A percentile compares a stretch with the other conserved stretches of the same genome.
Evolutionary conservation across 2,329 filamentous ascomycete genomes (phyloP).

Genomic region (Calonectria crousiana): DNA sequence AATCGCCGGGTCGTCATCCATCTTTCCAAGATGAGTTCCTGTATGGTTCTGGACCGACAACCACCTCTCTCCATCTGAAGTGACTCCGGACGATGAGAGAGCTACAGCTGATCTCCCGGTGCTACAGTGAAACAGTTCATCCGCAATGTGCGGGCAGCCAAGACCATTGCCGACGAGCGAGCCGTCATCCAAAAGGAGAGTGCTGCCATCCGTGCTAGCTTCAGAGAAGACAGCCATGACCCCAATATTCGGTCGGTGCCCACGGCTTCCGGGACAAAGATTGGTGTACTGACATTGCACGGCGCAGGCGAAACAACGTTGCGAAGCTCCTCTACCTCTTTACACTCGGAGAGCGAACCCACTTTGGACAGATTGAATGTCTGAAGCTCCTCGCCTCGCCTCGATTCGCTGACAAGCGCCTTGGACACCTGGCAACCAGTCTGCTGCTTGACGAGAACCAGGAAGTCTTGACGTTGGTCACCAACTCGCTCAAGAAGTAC

Average conservation of each 20-base stretch:
- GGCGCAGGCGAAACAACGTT: constrained; percentile 91
- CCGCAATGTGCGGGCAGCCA: constrained; percentile 96
- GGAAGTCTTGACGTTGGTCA: constrained; percentile 95
- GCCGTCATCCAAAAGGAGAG: constrained; percentile 99
- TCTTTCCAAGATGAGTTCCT: constrained; percentile 55
- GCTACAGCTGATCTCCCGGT: constrained; percentile 28
- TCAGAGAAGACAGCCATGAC: constrained; percentile 95
- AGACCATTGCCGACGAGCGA: constrained; percentile 98
- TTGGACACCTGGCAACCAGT: constrained; percentile 97
- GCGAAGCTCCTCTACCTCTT: constrained; percentile 98
- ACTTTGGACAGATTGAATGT: constrained; percentile 99
- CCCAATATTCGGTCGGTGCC: constrained; percentile 83
- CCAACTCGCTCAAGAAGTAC: constrained; percentile 97
- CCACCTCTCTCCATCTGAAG: constrained; percentile 11
- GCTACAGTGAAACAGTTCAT: constrained; percentile 97
- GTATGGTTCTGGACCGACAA: constrained; percentile 43
- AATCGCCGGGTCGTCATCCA: constrained; percentile 45
- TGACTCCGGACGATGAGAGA: background rate
- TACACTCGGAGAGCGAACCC: constrained; percentile 95
- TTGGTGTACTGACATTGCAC: constrained; percentile 32
- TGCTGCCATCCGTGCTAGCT: constrained; percentile 95
- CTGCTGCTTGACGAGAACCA: constrained; percentile 97
- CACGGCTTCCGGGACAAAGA: background rate
- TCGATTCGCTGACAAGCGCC: constrained; percentile 95
- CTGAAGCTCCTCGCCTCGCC: constrained; percentile 96